These are phyloP conservation scores for Guillardia theta DNA, from an alignment of 78 protist species.

Conservation along the genomic window DNA sequence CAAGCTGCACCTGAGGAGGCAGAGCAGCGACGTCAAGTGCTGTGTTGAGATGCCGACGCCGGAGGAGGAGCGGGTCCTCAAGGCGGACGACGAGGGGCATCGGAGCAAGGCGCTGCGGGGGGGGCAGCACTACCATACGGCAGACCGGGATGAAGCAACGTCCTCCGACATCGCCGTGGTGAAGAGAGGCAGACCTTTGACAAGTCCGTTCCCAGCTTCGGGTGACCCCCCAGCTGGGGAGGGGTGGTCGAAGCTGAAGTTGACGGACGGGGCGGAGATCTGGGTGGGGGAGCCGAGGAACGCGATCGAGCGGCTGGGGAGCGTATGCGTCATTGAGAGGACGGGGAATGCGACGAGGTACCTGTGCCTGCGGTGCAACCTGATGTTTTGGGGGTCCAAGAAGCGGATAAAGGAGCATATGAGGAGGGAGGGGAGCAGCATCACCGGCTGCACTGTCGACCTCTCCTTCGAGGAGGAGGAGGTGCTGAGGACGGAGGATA, in stretches of 20 bases:
- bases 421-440: not conserved
- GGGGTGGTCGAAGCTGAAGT: not conserved
- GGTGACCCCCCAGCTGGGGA: not conserved
- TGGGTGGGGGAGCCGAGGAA: not conserved
- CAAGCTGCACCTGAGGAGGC: not conserved
- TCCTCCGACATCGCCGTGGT: too few species aligned
- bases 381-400: not conserved
- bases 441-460: not conserved
- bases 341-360: not conserved
- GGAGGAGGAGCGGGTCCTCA: not conserved
- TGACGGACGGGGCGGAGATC: not conserved
- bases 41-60: not conserved
- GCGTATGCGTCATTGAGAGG: not conserved
- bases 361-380: not conserved
- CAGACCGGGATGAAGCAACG: too few species aligned
- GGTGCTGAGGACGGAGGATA: not conserved
- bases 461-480: not conserved
- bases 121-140: not conserved
- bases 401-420: not conserved
- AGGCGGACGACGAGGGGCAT: not conserved
- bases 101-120: not conserved
- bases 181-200: too few species aligned
- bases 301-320: not conserved
- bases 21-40: not conserved
- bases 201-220: not conserved